A percentile compares a stretch with the other conserved stretches of the same genome.
Conservation (phyloP, 2,329 filamentous ascomycete genomes). For the Neoascochyta sp. region DNA sequence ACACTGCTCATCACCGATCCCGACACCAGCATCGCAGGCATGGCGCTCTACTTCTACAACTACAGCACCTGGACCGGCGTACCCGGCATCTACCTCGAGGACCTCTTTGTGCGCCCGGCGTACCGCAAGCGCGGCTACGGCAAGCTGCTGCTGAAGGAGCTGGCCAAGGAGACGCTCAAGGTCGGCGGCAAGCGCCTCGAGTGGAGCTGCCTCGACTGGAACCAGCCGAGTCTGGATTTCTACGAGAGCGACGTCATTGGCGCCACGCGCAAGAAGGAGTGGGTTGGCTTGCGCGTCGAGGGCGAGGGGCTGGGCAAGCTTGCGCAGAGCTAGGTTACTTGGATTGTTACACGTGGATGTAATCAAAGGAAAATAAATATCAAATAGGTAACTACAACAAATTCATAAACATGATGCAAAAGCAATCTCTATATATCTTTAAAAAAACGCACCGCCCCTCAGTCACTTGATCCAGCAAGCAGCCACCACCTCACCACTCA, state of each 20-base stretch:
- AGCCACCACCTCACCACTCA: too few species aligned
- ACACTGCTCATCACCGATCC: slow-evolving; percentile 62
- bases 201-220: slow-evolving; percentile 92
- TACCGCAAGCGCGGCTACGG: slow-evolving; percentile 78
- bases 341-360: too few species aligned
- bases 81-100: slow-evolving; percentile 88
- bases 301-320: slow-evolving; percentile 61
- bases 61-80: slow-evolving; percentile 90
- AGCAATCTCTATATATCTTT: too few species aligned
- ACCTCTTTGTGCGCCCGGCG: slow-evolving; percentile 73
- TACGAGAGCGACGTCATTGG: slow-evolving; percentile 58
- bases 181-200: slow-evolving; percentile 75
- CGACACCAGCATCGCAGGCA: slow-evolving; percentile 56
- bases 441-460: too few species aligned
- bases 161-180: slow-evolving; percentile 74
- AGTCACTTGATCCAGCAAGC: too few species aligned
- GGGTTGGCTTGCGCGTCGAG: slow-evolving; percentile 73
- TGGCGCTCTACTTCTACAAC: slow-evolving; percentile 93
- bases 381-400: too few species aligned
- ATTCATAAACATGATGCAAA: too few species aligned
- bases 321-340: too few species aligned
- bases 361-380: too few species aligned
- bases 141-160: slow-evolving; percentile 65
- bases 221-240: slow-evolving; percentile 83
- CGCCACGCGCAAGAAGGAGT: slow-evolving; percentile 64